phyloP scores from a whole-genome alignment of 139 green algal genomes.

The Picochlorum sp. region DNA sequence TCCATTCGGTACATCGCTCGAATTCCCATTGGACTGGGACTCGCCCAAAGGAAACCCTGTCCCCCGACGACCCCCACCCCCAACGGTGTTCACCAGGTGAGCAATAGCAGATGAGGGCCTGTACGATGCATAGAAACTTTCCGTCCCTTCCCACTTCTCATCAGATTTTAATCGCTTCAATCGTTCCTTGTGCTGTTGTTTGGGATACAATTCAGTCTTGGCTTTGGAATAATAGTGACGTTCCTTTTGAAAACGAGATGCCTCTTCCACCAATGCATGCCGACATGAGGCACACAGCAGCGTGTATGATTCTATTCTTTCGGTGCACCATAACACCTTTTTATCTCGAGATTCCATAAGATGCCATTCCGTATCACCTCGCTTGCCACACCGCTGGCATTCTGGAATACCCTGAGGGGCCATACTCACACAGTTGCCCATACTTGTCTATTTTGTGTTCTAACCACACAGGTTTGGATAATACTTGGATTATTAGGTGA shows the following conservation, averaged over 20 bases:
- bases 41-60: no score
- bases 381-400: conserved; percentile 6
- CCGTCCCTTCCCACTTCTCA: conserved; percentile 19
- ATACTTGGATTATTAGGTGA: no score
- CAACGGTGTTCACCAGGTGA: background rate
- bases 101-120: conserved; percentile 1
- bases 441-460: background rate
- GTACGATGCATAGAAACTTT: conserved; percentile 13
- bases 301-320: background rate
- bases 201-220: conserved; percentile 15
- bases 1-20: background rate
- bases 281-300: conserved; percentile 7
- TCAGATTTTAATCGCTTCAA: conserved; percentile 11
- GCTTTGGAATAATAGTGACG: conserved; percentile 8
- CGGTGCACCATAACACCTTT: background rate
- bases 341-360: background rate
- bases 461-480: background rate
- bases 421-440: conserved; percentile 4
- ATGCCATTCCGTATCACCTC: conserved; percentile 9
- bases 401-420: conserved; percentile 12
- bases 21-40: no score
- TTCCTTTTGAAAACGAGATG: conserved; percentile 13
- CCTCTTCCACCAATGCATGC: background rate
- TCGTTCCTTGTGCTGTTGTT: background rate
- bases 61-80: no score